A percentile compares a stretch with the other conserved stretches of the same genome.
These are phyloP conservation scores for Proliferodiscus dingleyae DNA, from an alignment of 2,329 filamentous ascomycete genomes.

Conservation along the genomic window DNA sequence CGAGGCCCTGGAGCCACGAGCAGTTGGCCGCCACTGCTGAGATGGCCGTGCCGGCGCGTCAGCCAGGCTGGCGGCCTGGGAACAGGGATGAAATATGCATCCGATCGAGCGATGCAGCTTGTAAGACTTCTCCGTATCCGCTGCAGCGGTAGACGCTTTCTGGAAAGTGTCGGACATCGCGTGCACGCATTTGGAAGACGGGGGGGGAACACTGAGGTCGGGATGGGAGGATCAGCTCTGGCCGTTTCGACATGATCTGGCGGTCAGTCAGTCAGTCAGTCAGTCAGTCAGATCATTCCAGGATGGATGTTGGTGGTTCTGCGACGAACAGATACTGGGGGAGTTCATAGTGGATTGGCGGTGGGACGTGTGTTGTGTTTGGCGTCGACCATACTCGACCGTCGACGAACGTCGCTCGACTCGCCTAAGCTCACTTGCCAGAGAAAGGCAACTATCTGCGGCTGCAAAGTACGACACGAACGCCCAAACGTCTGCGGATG, in stretches of 20 bases:
- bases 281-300: no score
- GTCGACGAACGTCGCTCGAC: no score
- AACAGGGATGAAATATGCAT: slow-evolving; percentile 15
- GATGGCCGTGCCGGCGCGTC: background rate
- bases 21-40: background rate
- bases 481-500: background rate
- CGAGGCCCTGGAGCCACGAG: background rate
- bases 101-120: slow-evolving; percentile 16
- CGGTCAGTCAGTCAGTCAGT: background rate
- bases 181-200: background rate
- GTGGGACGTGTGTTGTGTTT: no score
- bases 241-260: background rate
- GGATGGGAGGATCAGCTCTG: background rate
- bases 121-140: slow-evolving; percentile 11
- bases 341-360: no score
- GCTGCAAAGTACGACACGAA: background rate
- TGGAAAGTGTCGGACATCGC: background rate
- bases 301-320: no score
- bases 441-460: no score
- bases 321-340: no score
- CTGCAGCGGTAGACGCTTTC: background rate
- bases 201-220: slow-evolving; percentile 1
- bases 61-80: slow-evolving; percentile 6
- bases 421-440: no score
- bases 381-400: no score